These are phyloP conservation scores for Aureobasidium sp. DNA, from an alignment of 2,329 filamentous ascomycete genomes.

Conservation along the genomic window DNA sequence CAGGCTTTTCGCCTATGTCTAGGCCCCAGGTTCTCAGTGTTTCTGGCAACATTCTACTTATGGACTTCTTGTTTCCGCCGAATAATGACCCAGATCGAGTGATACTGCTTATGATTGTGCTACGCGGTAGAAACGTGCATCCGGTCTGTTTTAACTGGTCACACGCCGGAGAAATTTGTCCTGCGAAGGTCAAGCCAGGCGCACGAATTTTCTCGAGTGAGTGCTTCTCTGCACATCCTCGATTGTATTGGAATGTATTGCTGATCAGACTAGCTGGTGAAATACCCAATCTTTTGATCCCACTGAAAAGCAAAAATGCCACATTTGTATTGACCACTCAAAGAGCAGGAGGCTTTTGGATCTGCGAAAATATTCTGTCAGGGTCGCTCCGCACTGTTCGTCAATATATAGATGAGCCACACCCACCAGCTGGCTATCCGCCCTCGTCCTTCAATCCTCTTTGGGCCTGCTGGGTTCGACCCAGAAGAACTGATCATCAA, in stretches of 20 bases:
- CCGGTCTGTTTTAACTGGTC: conserved; percentile 29
- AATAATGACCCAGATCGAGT: conserved; percentile 58
- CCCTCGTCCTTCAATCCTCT: neutral
- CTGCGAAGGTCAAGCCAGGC: neutral
- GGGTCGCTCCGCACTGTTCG: neutral
- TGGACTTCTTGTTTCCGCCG: conserved; percentile 76
- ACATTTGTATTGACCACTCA: conserved; percentile 18
- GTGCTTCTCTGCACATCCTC: neutral
- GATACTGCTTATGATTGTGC: conserved; percentile 63
- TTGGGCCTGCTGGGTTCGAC: conserved; percentile 81
- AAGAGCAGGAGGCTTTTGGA: neutral
- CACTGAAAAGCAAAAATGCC: conserved; percentile 15
- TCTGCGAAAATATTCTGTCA: conserved; percentile 16
- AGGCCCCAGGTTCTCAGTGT: conserved; percentile 43
- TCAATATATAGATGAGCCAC: neutral
- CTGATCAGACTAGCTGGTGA: conserved; percentile 7
- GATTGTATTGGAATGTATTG: too few species aligned
- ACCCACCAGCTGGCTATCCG: conserved; percentile 1
- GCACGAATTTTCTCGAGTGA: conserved; percentile 7
- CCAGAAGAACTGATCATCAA: conserved; percentile 60
- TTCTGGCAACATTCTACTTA: conserved; percentile 70
- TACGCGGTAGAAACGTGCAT: conserved; percentile 38
- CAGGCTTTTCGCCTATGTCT: conserved; percentile 46
- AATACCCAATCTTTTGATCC: conserved; percentile 19
- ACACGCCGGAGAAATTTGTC: neutral